Percentiles rank a stretch among this genome's conserved stretches.
Evolutionary conservation across 179 eudicot species (phyloP).

Genomic region (Gypsophila paniculata): DNA sequence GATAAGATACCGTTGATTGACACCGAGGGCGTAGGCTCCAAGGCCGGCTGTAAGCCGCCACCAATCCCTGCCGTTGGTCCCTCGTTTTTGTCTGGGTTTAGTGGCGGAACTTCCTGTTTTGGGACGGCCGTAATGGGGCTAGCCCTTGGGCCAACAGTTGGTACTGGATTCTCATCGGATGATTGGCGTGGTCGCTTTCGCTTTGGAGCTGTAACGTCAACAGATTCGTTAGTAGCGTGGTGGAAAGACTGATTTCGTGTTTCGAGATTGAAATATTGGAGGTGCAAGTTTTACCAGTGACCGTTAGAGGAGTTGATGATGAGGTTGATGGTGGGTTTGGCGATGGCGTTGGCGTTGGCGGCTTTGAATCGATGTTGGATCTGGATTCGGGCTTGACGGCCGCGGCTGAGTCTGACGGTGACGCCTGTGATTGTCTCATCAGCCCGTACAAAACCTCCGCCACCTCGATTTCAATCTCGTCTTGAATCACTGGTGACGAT

Average conservation of each 20-base stretch:
- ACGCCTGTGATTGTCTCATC: slow-evolving; percentile 78
- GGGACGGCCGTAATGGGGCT: slow-evolving; percentile 36
- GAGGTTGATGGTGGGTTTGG: slow-evolving; percentile 43
- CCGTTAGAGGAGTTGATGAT: slow-evolving; percentile 38
- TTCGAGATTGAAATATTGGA: neutral
- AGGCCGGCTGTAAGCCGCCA: no score
- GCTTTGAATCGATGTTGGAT: slow-evolving; percentile 49
- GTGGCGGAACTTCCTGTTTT: slow-evolving; percentile 39
- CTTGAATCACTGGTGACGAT: slow-evolving; percentile 58
- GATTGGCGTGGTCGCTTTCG: slow-evolving; percentile 66
- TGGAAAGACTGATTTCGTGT: no score
- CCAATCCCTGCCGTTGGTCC: slow-evolving; percentile 42
- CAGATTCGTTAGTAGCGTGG: no score
- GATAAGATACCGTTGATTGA: neutral
- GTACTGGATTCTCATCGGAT: slow-evolving; percentile 38
- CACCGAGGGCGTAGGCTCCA: slow-evolving; percentile 9
- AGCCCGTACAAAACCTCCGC: slow-evolving; percentile 88
- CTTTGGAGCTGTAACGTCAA: slow-evolving; percentile 61
- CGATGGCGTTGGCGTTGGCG: slow-evolving; percentile 57
- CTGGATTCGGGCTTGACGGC: slow-evolving; percentile 42
- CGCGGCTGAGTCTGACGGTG: slow-evolving; percentile 49
- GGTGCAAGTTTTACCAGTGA: slow-evolving; percentile 48
- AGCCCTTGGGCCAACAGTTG: slow-evolving; percentile 28
- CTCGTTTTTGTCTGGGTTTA: slow-evolving; percentile 36
- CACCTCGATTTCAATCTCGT: slow-evolving; percentile 90